Conservation (phyloP, 208 protist genomes). For the Trypanosoma lewisi region DNA sequence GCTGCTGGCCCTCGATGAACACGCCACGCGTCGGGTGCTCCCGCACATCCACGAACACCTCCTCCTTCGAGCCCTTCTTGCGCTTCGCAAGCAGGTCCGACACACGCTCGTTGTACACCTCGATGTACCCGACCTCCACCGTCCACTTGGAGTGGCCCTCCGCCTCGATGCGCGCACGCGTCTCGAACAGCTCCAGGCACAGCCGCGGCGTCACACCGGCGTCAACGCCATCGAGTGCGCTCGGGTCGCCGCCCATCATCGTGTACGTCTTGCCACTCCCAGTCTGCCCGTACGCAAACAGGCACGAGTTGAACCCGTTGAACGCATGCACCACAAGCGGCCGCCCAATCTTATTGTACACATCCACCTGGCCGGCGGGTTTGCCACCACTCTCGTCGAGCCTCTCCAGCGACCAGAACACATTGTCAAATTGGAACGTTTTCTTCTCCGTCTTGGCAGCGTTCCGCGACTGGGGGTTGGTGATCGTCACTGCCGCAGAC, state of each 20-base stretch:
- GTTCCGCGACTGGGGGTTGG: not conserved
- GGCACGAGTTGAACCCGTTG: slow-evolving; percentile 63
- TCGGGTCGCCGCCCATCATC: slow-evolving; percentile 37
- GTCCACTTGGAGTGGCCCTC: slow-evolving; percentile 33
- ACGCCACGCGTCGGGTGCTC: slow-evolving; percentile 34
- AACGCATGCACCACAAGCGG: slow-evolving; percentile 57
- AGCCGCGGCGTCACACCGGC: slow-evolving; percentile 34
- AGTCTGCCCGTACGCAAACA: slow-evolving; percentile 69
- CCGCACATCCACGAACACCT: slow-evolving; percentile 27
- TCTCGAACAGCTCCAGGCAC: slow-evolving; percentile 24
- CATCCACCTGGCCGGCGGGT: slow-evolving; percentile 46
- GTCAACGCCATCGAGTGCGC: slow-evolving; percentile 28
- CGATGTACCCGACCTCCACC: slow-evolving; percentile 76
- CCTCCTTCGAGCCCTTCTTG: slow-evolving; percentile 28
- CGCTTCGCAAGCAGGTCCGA: slow-evolving; percentile 56
- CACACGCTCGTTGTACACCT: slow-evolving; percentile 90
- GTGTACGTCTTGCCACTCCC: slow-evolving; percentile 60
- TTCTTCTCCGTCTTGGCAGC: not conserved
- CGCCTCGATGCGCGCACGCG: slow-evolving; percentile 11
- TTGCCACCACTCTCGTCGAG: slow-evolving; percentile 28
- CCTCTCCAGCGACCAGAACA: slow-evolving; percentile 22
- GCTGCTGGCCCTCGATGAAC: slow-evolving; percentile 39
- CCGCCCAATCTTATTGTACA: slow-evolving; percentile 53
- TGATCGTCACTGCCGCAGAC: slow-evolving; percentile 10
- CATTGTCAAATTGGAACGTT: slow-evolving; percentile 31